Evolutionary conservation across 192 early-diverging fungal genomes (phyloP).

Genomic region (Backusella tarrabulga): DNA sequence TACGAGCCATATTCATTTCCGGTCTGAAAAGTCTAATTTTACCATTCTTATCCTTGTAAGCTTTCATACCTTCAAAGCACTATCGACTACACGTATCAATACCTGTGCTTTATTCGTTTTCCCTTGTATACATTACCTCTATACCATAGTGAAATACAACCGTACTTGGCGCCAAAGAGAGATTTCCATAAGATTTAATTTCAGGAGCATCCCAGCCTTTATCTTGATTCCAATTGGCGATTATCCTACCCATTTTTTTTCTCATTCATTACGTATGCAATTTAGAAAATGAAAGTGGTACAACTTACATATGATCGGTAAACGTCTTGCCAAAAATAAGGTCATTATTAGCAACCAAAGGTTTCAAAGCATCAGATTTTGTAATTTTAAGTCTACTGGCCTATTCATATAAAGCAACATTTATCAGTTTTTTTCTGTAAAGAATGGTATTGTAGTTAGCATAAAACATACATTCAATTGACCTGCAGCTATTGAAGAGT

Average conservation of each 20-base stretch:
- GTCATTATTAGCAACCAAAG: conserved; percentile 58
- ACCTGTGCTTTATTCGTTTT: background rate
- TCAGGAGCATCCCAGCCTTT: conserved; percentile 80
- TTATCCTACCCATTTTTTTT: conserved; percentile 35
- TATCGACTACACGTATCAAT: background rate
- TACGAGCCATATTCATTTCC: conserved; percentile 93
- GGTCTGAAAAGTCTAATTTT: conserved; percentile 90
- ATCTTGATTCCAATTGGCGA: conserved; percentile 74
- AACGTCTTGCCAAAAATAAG: conserved; percentile 90
- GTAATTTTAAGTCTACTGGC: conserved; percentile 21
- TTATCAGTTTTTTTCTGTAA: background rate
- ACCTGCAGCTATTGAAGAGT: background rate
- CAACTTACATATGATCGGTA: conserved; percentile 87
- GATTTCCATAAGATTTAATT: conserved; percentile 83
- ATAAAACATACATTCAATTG: background rate
- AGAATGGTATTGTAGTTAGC: background rate
- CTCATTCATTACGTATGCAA: background rate
- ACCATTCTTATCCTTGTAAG: conserved; percentile 86
- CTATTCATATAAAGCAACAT: background rate
- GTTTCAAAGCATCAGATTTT: conserved; percentile 39
- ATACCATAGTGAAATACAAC: conserved; percentile 94
- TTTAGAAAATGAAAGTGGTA: background rate
- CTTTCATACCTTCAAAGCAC: conserved; percentile 94
- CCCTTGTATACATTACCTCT: conserved; percentile 39
- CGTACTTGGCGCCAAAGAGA: conserved; percentile 78